These are phyloP conservation scores for Suhomyces maxii DNA, from an alignment of 1,139 yeast species.

Conservation along the genomic window DNA sequence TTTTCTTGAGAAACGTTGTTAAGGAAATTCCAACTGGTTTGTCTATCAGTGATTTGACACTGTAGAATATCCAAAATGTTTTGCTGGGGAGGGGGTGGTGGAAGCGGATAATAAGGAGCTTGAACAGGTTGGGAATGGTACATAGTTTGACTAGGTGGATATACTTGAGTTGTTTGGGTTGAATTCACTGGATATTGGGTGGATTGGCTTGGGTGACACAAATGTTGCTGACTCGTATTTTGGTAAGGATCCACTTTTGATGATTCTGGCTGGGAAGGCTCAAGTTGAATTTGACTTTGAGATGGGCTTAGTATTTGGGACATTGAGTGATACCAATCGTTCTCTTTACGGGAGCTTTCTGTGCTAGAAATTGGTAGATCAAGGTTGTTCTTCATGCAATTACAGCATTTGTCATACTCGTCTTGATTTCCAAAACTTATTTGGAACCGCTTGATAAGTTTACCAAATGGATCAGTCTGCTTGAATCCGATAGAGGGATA, in stretches of 20 bases:
- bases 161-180: not conserved
- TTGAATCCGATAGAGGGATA: constrained; percentile 29
- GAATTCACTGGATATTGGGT: not conserved
- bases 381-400: constrained; percentile 8
- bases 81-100: not conserved
- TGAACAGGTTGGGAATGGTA: not conserved
- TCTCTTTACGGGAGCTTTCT: not conserved
- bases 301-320: not conserved
- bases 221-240: not conserved
- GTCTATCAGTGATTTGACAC: not conserved
- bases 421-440: constrained; percentile 9
- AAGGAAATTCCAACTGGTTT: not conserved
- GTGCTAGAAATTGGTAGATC: constrained; percentile 1
- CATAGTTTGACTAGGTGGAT: not conserved
- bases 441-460: constrained; percentile 18
- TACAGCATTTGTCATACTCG: constrained; percentile 10
- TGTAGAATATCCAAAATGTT: not conserved
- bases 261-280: not conserved
- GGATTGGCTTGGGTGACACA: not conserved
- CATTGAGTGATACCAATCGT: not conserved
- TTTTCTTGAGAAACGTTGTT: constrained; percentile 1
- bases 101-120: not conserved
- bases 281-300: not conserved
- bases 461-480: constrained; percentile 20
- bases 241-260: not conserved